Evolutionary conservation across 2,329 filamentous ascomycete species (phyloP).

Genomic region (Colletotrichum coccodes): DNA sequence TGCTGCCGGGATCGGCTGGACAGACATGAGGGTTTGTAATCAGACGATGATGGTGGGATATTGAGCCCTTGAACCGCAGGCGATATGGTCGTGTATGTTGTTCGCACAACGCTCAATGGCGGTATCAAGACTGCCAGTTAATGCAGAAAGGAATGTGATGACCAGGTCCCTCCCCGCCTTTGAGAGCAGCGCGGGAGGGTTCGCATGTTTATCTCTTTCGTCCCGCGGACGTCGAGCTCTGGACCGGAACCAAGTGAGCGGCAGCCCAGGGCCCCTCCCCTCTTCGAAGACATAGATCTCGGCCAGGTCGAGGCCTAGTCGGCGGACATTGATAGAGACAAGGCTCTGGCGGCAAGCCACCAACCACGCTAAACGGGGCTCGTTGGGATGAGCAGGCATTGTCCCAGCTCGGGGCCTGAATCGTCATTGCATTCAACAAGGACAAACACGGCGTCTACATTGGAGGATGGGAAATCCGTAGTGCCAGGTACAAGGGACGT

Average conservation of each 20-base stretch:
- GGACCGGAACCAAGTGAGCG: background rate
- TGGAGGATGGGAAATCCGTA: conserved; percentile 2
- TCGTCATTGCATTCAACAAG: background rate
- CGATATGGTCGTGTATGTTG: background rate
- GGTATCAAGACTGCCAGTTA: background rate
- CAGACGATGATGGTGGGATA: background rate
- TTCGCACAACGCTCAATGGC: background rate
- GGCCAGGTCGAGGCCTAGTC: conserved; percentile 17
- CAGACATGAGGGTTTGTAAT: conserved; percentile 3
- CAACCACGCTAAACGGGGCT: conserved; percentile 4
- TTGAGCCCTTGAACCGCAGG: background rate
- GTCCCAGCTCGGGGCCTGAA: conserved; percentile 14
- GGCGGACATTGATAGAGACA: conserved; percentile 11
- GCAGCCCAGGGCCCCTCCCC: background rate
- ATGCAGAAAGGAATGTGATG: background rate
- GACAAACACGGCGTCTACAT: conserved; percentile 1
- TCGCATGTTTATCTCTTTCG: conserved; percentile 17
- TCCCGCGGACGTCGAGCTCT: background rate
- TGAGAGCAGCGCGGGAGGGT: conserved; percentile 1
- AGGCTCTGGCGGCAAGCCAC: conserved; percentile 24
- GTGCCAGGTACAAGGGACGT: conserved; percentile 26
- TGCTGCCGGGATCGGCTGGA: background rate
- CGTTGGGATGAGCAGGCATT: conserved; percentile 11
- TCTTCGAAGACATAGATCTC: background rate
- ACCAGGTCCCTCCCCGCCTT: background rate